Percentiles rank a stretch among this genome's conserved stretches.
Evolutionary conservation across 2,329 filamentous ascomycete species (phyloP).

Genomic region (Alternaria sp.): DNA sequence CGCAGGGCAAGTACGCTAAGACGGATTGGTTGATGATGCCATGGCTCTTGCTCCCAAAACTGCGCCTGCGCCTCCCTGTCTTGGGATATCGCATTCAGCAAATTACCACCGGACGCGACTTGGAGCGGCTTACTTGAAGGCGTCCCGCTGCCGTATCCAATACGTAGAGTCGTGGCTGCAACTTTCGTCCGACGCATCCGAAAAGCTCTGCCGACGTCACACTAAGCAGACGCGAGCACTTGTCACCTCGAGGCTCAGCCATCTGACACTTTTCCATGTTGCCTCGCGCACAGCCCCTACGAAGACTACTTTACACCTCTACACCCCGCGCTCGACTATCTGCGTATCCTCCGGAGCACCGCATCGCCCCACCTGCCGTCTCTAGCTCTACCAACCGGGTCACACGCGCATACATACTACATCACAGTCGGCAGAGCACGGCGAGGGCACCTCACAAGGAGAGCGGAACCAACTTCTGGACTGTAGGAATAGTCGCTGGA

Average conservation of each 20-base stretch:
- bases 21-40: conserved; percentile 18
- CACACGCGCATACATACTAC: conserved; percentile 21
- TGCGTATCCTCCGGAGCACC: conserved; percentile 20
- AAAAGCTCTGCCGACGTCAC: conserved; percentile 17
- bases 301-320: conserved; percentile 13
- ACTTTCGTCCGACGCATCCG: conserved; percentile 9
- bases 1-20: conserved; percentile 15
- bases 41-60: conserved; percentile 8
- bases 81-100: background rate
- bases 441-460: conserved; percentile 21
- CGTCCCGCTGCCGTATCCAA: conserved; percentile 3
- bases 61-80: conserved; percentile 1
- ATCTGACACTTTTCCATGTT: conserved; percentile 33
- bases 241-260: conserved; percentile 18
- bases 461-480: conserved; percentile 41
- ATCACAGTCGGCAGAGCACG: conserved; percentile 11
- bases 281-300: conserved; percentile 31
- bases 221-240: conserved; percentile 13
- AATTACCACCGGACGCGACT: background rate
- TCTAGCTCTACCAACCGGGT: conserved; percentile 15
- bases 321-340: conserved; percentile 18
- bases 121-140: background rate
- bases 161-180: conserved; percentile 10
- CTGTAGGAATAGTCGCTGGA: conserved; percentile 38
- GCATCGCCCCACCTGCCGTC: conserved; percentile 23